Percentiles rank a stretch among this genome's conserved stretches.
Conservation (phyloP, 2,329 filamentous ascomycete genomes). For the Beauveria scarabaeidicola region DNA sequence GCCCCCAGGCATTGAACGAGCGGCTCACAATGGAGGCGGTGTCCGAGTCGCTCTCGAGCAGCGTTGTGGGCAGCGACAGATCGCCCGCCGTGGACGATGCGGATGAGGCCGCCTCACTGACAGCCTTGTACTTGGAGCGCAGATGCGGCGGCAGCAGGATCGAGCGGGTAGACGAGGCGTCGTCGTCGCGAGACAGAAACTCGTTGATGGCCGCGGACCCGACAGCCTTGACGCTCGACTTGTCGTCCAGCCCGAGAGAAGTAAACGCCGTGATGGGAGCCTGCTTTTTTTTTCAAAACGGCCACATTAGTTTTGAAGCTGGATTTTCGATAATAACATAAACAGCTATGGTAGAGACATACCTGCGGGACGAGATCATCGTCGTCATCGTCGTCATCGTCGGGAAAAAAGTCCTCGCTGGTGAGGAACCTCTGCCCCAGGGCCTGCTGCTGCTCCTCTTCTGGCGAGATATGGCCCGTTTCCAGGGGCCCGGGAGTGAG, state of each 20-base stretch:
- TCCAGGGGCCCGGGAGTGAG: conserved; percentile 23
- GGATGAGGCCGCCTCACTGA: not conserved
- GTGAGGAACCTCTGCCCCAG: not conserved
- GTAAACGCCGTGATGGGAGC: conserved; percentile 19
- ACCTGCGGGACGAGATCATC: not conserved
- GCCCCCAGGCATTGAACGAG: conserved; percentile 6
- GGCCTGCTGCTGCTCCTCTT: conserved; percentile 18
- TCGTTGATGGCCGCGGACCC: not conserved
- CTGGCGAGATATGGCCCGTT: conserved; percentile 25
- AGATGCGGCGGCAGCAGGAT: not conserved
- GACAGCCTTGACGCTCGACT: not conserved
- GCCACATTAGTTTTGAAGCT: not conserved
- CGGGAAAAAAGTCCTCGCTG: not conserved
- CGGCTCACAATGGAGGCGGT: not conserved
- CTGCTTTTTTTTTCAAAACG: conserved; percentile 12
- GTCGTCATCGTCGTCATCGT: not conserved
- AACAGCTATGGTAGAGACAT: not conserved
- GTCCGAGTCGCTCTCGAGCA: not conserved
- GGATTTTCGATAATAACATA: not conserved
- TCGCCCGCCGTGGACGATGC: not conserved
- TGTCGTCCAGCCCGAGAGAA: conserved; percentile 17
- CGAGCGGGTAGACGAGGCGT: not conserved
- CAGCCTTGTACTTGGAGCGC: not conserved
- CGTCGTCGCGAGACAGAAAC: not conserved
- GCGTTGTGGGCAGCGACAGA: conserved; percentile 1